Percentiles rank a stretch among this genome's conserved stretches.
Evolutionary conservation across 108 stramenopile species (phyloP).

Genomic region (Thalassiosira profunda): DNA sequence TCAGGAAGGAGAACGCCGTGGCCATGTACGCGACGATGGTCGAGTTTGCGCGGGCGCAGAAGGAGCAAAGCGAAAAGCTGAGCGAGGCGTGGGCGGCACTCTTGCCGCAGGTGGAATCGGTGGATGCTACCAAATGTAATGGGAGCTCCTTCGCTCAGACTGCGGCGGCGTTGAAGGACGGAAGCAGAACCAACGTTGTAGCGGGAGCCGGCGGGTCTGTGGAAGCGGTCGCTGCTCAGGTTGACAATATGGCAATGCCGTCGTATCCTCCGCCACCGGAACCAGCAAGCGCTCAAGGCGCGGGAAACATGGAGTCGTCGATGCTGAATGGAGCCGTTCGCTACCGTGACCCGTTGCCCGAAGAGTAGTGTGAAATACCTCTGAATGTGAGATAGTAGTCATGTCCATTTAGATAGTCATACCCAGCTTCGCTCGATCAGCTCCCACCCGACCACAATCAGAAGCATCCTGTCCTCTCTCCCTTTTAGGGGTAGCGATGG

Average conservation of each 20-base stretch:
- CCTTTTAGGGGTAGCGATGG: too few species aligned
- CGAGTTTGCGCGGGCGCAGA: constrained; percentile 65
- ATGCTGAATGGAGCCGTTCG: constrained; percentile 32
- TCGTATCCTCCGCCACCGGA: constrained; percentile 35
- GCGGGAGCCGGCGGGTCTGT: neutral
- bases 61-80: constrained; percentile 63
- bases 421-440: too few species aligned
- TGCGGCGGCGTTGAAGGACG: constrained; percentile 18
- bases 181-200: neutral
- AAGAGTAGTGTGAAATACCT: too few species aligned
- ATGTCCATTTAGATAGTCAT: too few species aligned
- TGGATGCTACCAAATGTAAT: constrained; percentile 3
- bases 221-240: neutral
- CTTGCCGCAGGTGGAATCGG: constrained; percentile 49
- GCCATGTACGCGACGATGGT: constrained; percentile 68
- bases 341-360: constrained; percentile 40
- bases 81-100: constrained; percentile 57
- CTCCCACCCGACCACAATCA: too few species aligned
- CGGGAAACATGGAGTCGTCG: constrained; percentile 20
- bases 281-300: neutral
- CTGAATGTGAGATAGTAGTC: too few species aligned
- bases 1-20: constrained; percentile 54
- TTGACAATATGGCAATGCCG: constrained; percentile 29
- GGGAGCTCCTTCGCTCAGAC: constrained; percentile 19
- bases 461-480: too few species aligned